A percentile compares a stretch with the other conserved stretches of the same genome.
phyloP scores from a whole-genome alignment of 352 stramenopile species.

The Phytophthora pinifolia region DNA sequence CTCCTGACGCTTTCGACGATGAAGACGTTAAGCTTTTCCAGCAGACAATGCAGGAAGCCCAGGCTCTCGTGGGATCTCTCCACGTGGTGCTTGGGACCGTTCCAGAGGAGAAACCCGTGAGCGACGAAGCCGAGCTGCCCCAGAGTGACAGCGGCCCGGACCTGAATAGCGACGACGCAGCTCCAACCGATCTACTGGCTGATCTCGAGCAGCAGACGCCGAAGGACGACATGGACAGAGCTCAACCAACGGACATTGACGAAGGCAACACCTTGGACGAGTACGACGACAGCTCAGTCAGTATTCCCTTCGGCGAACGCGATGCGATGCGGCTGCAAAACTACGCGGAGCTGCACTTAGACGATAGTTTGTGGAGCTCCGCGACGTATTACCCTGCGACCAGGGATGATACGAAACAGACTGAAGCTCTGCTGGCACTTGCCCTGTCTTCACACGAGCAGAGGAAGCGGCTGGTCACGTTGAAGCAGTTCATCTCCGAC shows the following conservation, averaged over 20 bases:
- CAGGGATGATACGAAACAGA: slow-evolving; percentile 6
- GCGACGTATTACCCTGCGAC: slow-evolving; percentile 31
- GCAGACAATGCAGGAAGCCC: slow-evolving; percentile 29
- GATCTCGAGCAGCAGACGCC: slow-evolving; percentile 8
- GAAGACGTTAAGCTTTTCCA: slow-evolving; percentile 28
- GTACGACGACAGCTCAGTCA: slow-evolving; percentile 1
- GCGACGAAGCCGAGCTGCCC: slow-evolving; percentile 12
- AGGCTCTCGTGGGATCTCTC: slow-evolving; percentile 33
- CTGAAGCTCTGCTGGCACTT: slow-evolving; percentile 26
- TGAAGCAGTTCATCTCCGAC: slow-evolving; percentile 75
- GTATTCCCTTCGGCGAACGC: slow-evolving; percentile 23
- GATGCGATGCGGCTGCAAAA: slow-evolving; percentile 28
- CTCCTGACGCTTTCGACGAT: slow-evolving; percentile 14
- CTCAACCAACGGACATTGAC: slow-evolving; percentile 3
- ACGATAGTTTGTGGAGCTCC: slow-evolving; percentile 42
- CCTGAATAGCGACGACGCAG: slow-evolving; percentile 9
- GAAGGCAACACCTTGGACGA: slow-evolving; percentile 1
- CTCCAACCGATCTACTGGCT: slow-evolving; percentile 6
- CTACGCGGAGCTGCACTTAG: slow-evolving; percentile 30
- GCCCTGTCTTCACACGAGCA: slow-evolving; percentile 44
- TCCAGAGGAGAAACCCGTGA: slow-evolving; percentile 14
- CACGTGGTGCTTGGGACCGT: slow-evolving; percentile 29
- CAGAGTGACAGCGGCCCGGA: slow-evolving; percentile 3
- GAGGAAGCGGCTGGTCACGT: slow-evolving; percentile 41
- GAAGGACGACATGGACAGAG: neutral